These are phyloP conservation scores for Aciculosporium take DNA, from an alignment of 2,329 filamentous ascomycete species.

Conservation along the genomic window DNA sequence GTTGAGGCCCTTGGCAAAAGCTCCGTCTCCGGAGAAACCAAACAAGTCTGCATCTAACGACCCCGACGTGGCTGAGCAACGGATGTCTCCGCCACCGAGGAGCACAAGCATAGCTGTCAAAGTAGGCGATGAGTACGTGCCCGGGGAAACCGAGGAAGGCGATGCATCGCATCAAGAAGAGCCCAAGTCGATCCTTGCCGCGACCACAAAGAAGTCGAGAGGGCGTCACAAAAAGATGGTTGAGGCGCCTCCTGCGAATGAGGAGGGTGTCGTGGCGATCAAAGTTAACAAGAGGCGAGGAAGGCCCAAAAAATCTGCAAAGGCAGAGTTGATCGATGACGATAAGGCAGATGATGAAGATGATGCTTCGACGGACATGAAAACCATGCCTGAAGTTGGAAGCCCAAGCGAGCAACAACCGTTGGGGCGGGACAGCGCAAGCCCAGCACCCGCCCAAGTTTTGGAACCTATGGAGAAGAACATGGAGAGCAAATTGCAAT, in stretches of 20 bases:
- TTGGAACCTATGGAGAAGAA: background rate
- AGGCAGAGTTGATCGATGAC: background rate
- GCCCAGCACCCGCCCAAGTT: background rate
- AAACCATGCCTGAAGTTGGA: background rate
- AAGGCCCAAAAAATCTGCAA: conserved; percentile 23
- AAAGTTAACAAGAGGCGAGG: conserved; percentile 24
- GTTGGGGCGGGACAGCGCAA: background rate
- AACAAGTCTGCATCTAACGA: background rate
- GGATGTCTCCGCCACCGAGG: background rate
- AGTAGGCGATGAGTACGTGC: background rate
- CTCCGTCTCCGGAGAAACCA: background rate
- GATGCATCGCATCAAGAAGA: conserved; percentile 6
- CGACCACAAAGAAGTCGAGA: conserved; percentile 16
- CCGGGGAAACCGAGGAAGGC: conserved; percentile 6
- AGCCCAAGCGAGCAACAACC: background rate
- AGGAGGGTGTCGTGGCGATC: background rate
- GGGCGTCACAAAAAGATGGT: conserved; percentile 18
- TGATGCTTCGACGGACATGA: background rate
- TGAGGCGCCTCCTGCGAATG: conserved; percentile 6
- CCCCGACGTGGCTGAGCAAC: background rate
- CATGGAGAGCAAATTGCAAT: background rate
- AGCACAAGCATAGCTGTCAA: background rate
- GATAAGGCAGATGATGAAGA: background rate
- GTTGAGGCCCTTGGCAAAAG: background rate
- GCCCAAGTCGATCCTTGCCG: conserved; percentile 4